Evolutionary conservation across 1,139 yeast genomes (phyloP).

Genomic region (Zhuliangozyma blackwelliae): DNA sequence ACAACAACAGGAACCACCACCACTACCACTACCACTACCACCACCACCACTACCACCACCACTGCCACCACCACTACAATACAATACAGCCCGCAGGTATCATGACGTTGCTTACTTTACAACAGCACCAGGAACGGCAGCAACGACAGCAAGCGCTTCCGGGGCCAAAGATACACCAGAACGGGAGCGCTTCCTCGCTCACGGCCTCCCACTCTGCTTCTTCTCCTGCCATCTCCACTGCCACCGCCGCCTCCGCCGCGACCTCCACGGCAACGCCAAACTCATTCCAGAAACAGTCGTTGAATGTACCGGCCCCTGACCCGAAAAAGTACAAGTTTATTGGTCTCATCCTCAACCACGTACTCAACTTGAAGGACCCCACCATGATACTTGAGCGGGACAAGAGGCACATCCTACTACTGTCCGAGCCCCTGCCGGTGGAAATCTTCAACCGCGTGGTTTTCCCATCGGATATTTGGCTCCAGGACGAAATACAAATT

Average conservation of each 20-base stretch:
- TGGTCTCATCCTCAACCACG: slow-evolving; percentile 6
- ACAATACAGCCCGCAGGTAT: neutral
- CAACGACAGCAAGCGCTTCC: neutral
- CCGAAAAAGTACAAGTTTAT: slow-evolving; percentile 5
- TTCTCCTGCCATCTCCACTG: neutral
- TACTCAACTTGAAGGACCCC: slow-evolving; percentile 9
- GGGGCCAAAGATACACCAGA: too few relatives aligned
- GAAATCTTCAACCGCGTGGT: slow-evolving; percentile 33
- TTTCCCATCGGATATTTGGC: slow-evolving; percentile 41
- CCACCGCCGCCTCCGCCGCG: neutral
- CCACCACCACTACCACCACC: too few relatives aligned
- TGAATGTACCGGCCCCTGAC: neutral
- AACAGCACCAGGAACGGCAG: neutral
- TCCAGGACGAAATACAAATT: slow-evolving; percentile 28
- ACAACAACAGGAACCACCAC: too few relatives aligned
- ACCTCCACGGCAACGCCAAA: neutral
- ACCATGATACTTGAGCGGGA: slow-evolving; percentile 5
- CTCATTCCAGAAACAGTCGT: neutral
- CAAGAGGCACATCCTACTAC: slow-evolving; percentile 2
- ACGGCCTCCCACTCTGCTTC: too few relatives aligned
- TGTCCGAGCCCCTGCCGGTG: neutral
- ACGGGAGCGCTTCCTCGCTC: too few relatives aligned
- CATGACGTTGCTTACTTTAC: neutral
- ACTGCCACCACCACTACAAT: too few relatives aligned
- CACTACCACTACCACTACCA: too few relatives aligned